phyloP scores from a whole-genome alignment of 2,329 filamentous ascomycete species.

The Botrytis byssoidea region DNA sequence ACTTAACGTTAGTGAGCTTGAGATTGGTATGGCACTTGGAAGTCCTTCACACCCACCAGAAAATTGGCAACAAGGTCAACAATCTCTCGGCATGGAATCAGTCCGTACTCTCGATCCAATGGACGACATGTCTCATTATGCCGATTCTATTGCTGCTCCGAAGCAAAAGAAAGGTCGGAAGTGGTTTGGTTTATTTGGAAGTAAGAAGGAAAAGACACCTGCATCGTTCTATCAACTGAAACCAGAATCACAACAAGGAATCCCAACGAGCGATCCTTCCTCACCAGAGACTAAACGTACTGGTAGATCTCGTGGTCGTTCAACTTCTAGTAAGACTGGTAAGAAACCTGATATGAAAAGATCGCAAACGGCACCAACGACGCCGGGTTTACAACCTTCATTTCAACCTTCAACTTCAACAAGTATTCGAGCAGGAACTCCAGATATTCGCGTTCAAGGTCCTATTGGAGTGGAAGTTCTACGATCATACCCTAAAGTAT shows the following conservation, averaged over 20 bases:
- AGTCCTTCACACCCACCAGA: slow-evolving; percentile 54
- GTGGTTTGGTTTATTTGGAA: slow-evolving; percentile 53
- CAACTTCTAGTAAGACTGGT: slow-evolving; percentile 30
- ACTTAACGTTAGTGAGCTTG: slow-evolving; percentile 15
- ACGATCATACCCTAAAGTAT: slow-evolving; percentile 10
- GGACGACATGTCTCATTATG: slow-evolving; percentile 23
- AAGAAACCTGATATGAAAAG: slow-evolving; percentile 34
- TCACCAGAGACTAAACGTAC: slow-evolving; percentile 21
- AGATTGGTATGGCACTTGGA: slow-evolving; percentile 72
- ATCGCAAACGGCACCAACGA: slow-evolving; percentile 33
- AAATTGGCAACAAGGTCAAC: slow-evolving; percentile 28
- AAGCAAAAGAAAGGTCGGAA: slow-evolving; percentile 55
- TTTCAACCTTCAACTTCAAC: neutral
- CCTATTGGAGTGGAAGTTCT: slow-evolving; percentile 20
- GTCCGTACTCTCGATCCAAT: slow-evolving; percentile 32
- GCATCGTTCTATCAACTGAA: slow-evolving; percentile 37
- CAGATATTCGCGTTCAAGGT: slow-evolving; percentile 32
- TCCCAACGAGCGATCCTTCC: slow-evolving; percentile 8
- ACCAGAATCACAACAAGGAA: slow-evolving; percentile 26
- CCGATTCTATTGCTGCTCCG: slow-evolving; percentile 20
- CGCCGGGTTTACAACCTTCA: slow-evolving; percentile 27
- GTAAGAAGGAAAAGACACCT: slow-evolving; percentile 41
- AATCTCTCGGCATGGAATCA: slow-evolving; percentile 12
- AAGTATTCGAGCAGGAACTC: slow-evolving; percentile 18
- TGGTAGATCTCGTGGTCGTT: slow-evolving; percentile 27